Base-by-base conservation (phyloP, 2,329 filamentous ascomycete species). In the Fusarium armeniacum region DNA sequence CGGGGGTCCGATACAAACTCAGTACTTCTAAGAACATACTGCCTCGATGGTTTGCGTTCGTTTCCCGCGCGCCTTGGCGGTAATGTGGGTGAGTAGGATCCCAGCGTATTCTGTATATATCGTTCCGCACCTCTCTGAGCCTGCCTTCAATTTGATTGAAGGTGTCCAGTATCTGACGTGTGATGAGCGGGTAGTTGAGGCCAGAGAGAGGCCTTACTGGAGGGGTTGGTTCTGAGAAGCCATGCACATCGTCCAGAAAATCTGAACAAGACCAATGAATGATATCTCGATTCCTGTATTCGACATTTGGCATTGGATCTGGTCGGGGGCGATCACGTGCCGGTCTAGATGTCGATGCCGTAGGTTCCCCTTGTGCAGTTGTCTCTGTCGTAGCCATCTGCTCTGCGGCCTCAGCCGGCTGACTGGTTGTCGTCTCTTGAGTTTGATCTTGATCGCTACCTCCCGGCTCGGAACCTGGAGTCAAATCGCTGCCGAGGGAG, bases 121-220 rank as follows among this genome's bases (percentile, higher is more conserved):
- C 11, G 16, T 35, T 26, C 22, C 1, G 3, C 2, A 6, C 24
- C 10, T n/a, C 6, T 7, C 2, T 2, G 15, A 50, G 32, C 3
- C 5, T 4, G 3, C 2, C 1, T 9, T 54, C 36, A 7, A 54
- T 12, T 9, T 20, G 6, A 9, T 5, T 1, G 12, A 44, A 44
- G 3, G 18, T 6, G 11, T 44, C 4, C 4, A 45, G 4, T 10
- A 51, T 30, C 28, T 38, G 18, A 8, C 12, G 13, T 6, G 47
- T 51, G 18, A 51, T 6, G 6, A 16, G 13, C 5, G 47, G 22
- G 16, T 54, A 54, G 30, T 54, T 54, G 20, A 54, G 18, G 1
- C 51, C 28, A 12, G 28, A 32, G 16, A 54, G 51, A 11, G 51
- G 51, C 4, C 20, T 30, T 75, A 73, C 30, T 75, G 28, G 3